A percentile compares a stretch with the other conserved stretches of the same genome.
phyloP scores from a whole-genome alignment of 2,329 filamentous ascomycete species.

The Chaetomium strumarium region DNA sequence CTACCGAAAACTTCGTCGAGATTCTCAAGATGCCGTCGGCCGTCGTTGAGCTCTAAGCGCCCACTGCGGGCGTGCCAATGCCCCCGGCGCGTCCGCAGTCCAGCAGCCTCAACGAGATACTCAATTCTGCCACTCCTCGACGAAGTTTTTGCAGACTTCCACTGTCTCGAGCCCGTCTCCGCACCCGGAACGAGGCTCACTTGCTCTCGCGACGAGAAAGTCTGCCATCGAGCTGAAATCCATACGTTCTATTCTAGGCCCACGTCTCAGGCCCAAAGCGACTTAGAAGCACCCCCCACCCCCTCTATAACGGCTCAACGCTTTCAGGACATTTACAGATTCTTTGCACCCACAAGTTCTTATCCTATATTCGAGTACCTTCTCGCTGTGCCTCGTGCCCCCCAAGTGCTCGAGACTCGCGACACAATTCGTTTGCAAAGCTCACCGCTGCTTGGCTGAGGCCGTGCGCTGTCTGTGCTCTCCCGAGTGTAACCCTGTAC shows the following conservation, averaged over 20 bases:
- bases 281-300: constrained; percentile 10
- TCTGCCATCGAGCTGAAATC: constrained; percentile 21
- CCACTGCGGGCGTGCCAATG: constrained; percentile 64
- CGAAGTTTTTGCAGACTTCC: constrained; percentile 63
- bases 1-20: constrained; percentile 62
- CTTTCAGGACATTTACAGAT: no score
- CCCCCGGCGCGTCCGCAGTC: constrained; percentile 63
- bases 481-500: constrained; percentile 11
- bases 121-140: constrained; percentile 58
- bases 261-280: constrained; percentile 9
- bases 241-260: constrained; percentile 18
- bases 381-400: background rate
- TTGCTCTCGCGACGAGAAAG: constrained; percentile 21
- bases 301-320: background rate
- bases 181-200: constrained; percentile 7
- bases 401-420: background rate
- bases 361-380: constrained; percentile 1
- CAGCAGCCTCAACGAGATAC: constrained; percentile 75
- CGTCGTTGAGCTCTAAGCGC: constrained; percentile 87
- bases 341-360: no score
- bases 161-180: constrained; percentile 33
- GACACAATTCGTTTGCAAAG: constrained; percentile 10
- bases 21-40: constrained; percentile 61
- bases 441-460: constrained; percentile 35
- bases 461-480: constrained; percentile 10